phyloP scores from a whole-genome alignment of 306 rosid species.

The Mimosa bimucronata region DNA sequence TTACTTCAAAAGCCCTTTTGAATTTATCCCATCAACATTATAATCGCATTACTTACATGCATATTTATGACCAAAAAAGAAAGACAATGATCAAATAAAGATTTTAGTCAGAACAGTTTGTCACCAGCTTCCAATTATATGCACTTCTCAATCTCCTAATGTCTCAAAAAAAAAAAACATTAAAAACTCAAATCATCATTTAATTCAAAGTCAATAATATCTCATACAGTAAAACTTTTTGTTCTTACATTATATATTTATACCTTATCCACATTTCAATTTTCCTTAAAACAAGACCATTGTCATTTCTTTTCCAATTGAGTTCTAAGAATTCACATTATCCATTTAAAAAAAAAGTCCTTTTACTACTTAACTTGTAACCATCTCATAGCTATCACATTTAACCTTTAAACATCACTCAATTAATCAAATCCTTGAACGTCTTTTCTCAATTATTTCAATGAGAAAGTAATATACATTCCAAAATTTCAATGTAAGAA shows the following conservation, averaged over 20 bases:
- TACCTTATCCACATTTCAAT: neutral
- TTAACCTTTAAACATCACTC: too few relatives aligned
- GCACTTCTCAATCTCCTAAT: neutral
- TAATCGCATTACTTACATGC: neutral
- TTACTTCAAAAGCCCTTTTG: conserved; percentile 32
- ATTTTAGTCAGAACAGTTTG: too few relatives aligned
- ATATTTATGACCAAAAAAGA: neutral
- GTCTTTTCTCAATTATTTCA: too few relatives aligned
- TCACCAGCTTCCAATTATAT: too few relatives aligned
- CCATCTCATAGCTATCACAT: too few relatives aligned
- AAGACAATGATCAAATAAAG: neutral
- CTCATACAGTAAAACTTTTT: neutral
- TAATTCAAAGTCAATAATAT: too few relatives aligned
- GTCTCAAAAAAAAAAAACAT: too few relatives aligned
- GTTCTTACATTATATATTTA: neutral
- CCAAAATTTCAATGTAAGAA: too few relatives aligned
- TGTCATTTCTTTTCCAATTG: neutral
- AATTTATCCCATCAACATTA: too few relatives aligned
- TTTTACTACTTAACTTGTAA: too few relatives aligned
- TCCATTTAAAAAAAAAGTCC: neutral
- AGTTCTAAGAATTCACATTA: neutral
- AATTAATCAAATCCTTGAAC: too few relatives aligned
- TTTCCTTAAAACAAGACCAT: neutral
- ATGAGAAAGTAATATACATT: too few relatives aligned
- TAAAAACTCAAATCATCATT: neutral